These are phyloP conservation scores for Groenewaldozyma sp. DNA, from an alignment of 1,139 yeast species.

Conservation along the genomic window DNA sequence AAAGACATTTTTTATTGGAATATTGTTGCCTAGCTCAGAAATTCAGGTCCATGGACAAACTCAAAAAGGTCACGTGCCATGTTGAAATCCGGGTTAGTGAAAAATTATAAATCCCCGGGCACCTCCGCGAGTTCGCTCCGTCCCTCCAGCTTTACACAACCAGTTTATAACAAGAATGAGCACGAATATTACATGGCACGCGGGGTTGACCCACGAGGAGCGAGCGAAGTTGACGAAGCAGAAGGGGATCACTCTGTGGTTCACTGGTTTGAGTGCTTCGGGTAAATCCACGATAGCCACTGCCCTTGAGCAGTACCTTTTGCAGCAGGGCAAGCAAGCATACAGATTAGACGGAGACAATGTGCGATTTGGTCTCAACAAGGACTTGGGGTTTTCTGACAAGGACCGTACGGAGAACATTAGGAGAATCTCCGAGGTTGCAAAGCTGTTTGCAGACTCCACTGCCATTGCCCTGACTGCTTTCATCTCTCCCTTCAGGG, in stretches of 20 bases:
- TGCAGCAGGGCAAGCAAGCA: constrained; percentile 53
- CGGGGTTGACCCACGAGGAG: constrained; percentile 75
- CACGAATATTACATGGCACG: constrained; percentile 94
- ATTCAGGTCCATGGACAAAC: too few relatives aligned
- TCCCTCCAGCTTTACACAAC: too few relatives aligned
- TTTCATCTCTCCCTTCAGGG: constrained; percentile 82
- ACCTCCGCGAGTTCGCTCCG: too few relatives aligned
- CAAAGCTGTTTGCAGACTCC: constrained; percentile 86
- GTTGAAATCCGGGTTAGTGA: too few relatives aligned
- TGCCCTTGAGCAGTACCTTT: constrained; percentile 75
- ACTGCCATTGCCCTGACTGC: constrained; percentile 80
- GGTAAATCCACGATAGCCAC: constrained; percentile 89
- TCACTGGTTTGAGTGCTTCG: constrained; percentile 90
- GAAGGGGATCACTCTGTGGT: constrained; percentile 86
- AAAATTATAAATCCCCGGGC: too few relatives aligned
- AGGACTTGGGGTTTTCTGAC: constrained; percentile 88
- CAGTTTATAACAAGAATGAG: too few relatives aligned
- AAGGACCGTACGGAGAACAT: constrained; percentile 89
- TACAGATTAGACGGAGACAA: constrained; percentile 95
- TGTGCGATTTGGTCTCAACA: constrained; percentile 86
- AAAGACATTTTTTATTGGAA: too few relatives aligned
- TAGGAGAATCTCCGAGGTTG: constrained; percentile 87
- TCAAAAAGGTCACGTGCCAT: too few relatives aligned
- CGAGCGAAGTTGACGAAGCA: constrained; percentile 65
- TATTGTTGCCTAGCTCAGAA: too few relatives aligned